Percentiles rank a stretch among this genome's conserved stretches.
These are phyloP conservation scores for Zanthoxylum bungeanum DNA, from an alignment of 345 rosid species.

Conservation along the genomic window DNA sequence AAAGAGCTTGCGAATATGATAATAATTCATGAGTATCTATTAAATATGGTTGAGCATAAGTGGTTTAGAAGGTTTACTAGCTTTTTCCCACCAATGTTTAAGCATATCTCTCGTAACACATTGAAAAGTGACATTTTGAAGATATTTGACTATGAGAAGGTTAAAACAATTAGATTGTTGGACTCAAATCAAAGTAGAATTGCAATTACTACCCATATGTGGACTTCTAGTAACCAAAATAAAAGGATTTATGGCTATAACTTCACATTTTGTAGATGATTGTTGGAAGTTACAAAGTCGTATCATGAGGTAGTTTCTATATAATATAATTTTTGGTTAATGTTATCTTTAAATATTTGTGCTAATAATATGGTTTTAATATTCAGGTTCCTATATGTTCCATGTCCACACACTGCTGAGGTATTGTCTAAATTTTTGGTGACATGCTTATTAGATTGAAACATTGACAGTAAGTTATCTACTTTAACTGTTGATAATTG, in stretches of 20 bases:
- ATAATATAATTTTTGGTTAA: not conserved
- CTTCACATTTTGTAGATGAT: not conserved
- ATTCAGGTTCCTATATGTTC: not conserved
- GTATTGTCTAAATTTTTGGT: not conserved
- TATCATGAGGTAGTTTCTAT: not conserved
- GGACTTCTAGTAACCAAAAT: not conserved
- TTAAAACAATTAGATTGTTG: not conserved
- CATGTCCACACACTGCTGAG: not conserved
- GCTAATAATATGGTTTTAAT: too few relatives aligned
- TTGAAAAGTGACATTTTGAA: too few relatives aligned
- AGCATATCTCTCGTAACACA: not conserved
- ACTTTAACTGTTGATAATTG: conserved; percentile 1
- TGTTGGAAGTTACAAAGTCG: not conserved
- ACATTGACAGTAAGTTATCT: not conserved
- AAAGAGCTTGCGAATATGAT: not conserved
- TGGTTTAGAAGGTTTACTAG: not conserved
- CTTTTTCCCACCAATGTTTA: too few relatives aligned
- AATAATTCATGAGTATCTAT: not conserved
- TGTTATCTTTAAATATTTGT: too few relatives aligned
- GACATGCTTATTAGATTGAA: not conserved
- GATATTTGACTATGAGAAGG: not conserved
- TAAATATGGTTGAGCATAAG: not conserved
- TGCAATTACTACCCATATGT: too few relatives aligned
- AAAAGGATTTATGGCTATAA: not conserved
- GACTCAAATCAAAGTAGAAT: too few relatives aligned